phyloP scores from a whole-genome alignment of 352 stramenopile species.

The Pythium graminicola region DNA sequence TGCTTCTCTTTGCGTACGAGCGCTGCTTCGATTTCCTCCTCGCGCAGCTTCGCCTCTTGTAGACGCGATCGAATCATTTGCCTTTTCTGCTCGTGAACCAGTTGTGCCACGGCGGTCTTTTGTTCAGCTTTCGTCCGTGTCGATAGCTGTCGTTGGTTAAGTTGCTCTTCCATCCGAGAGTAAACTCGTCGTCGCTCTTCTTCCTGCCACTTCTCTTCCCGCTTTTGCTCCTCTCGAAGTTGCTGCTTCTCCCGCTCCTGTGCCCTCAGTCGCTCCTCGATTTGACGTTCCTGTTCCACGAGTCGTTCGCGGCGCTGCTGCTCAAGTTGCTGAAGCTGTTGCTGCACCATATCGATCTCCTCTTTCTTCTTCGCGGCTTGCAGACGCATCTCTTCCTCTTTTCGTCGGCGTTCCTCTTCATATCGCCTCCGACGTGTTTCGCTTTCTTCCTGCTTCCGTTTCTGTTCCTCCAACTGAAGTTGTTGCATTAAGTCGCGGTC shows the following conservation, averaged over 20 bases:
- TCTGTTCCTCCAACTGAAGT: constrained; percentile 40
- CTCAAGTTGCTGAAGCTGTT: constrained; percentile 48
- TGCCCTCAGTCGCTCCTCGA: constrained; percentile 32
- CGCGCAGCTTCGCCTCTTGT: constrained; percentile 65
- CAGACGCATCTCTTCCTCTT: constrained; percentile 42
- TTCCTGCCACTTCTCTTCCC: constrained; percentile 42
- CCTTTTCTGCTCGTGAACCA: constrained; percentile 50
- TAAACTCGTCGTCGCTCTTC: constrained; percentile 48
- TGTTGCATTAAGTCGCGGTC: constrained; percentile 49
- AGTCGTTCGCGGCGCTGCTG: constrained; percentile 43
- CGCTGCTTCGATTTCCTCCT: constrained; percentile 69
- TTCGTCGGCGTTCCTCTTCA: constrained; percentile 25
- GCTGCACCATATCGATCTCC: constrained; percentile 51
- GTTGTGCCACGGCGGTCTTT: constrained; percentile 44
- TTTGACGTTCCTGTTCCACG: constrained; percentile 40
- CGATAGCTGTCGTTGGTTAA: constrained; percentile 33
- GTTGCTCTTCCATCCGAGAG: constrained; percentile 53
- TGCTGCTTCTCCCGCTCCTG: constrained; percentile 46
- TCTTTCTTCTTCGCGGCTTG: constrained; percentile 53
- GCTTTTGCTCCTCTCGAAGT: constrained; percentile 41
- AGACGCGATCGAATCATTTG: constrained; percentile 39
- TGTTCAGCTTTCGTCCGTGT: constrained; percentile 43
- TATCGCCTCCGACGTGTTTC: constrained; percentile 37
- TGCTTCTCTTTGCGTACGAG: constrained; percentile 52
- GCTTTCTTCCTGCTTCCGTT: constrained; percentile 57